Evolutionary conservation across 2,329 filamentous ascomycete species (phyloP).

Genomic region (Lasiodiplodia hormozganensis): DNA sequence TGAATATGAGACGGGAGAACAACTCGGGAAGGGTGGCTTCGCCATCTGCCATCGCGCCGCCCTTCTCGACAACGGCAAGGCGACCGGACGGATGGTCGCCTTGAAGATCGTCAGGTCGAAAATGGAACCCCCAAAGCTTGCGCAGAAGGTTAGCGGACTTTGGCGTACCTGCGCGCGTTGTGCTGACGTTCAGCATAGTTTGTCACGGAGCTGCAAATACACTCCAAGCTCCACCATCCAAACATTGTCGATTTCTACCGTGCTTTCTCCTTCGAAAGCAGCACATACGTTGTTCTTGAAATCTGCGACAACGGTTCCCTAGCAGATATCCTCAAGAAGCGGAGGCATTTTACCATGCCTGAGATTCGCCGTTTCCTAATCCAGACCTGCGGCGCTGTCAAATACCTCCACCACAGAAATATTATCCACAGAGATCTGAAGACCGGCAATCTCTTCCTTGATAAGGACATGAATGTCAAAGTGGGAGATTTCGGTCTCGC

Average conservation of each 20-base stretch:
- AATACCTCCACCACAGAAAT: conserved; percentile 94
- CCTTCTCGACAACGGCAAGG: conserved; percentile 59
- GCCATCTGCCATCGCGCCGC: conserved; percentile 81
- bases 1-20: conserved; percentile 74
- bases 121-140: conserved; percentile 80
- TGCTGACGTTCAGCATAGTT: conserved; percentile 55
- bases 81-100: conserved; percentile 72
- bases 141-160: conserved; percentile 70
- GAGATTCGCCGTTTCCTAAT: conserved; percentile 94
- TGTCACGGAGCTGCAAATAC: conserved; percentile 88
- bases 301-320: conserved; percentile 94
- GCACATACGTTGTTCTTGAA: conserved; percentile 93
- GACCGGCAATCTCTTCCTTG: conserved; percentile 97
- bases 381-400: conserved; percentile 95
- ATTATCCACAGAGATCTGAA: conserved; percentile 97
- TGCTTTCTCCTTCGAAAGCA: conserved; percentile 87
- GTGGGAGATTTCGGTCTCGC: conserved; percentile 97
- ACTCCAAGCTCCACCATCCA: conserved; percentile 95
- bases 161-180: conserved; percentile 28
- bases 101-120: conserved; percentile 84
- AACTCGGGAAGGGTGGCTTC: conserved; percentile 82
- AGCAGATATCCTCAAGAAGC: conserved; percentile 95
- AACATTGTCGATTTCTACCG: conserved; percentile 96
- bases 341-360: conserved; percentile 88
- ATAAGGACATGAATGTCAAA: conserved; percentile 95